A percentile compares a stretch with the other conserved stretches of the same genome.
Conservation (phyloP, 2,329 filamentous ascomycete species). For the Biscogniauxia marginata region DNA sequence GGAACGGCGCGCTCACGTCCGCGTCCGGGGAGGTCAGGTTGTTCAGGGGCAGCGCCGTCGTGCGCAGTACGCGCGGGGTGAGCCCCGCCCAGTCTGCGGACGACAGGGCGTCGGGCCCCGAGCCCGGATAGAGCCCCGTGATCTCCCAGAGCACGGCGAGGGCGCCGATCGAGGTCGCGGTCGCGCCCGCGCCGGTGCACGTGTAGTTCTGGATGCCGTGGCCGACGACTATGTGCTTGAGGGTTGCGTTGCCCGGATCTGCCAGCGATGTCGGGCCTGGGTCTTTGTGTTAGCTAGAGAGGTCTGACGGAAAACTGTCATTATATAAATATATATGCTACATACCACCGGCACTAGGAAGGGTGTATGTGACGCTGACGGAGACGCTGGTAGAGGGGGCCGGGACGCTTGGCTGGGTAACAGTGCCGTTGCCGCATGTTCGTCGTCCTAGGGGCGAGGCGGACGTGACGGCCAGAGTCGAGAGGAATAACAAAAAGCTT, state of each 20-base stretch:
- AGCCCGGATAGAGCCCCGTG: constrained; percentile 49
- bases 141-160: constrained; percentile 61
- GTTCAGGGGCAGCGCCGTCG: constrained; percentile 47
- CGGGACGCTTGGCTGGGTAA: constrained; percentile 1
- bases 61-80: constrained; percentile 40
- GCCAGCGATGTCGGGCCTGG: constrained; percentile 43
- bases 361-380: constrained; percentile 25
- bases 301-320: neutral
- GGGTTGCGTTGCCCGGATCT: constrained; percentile 36
- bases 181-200: constrained; percentile 41
- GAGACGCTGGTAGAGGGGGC: constrained; percentile 10
- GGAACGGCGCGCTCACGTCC: constrained; percentile 42
- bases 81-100: constrained; percentile 40
- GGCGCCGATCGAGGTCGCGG: constrained; percentile 48
- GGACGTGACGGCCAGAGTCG: constrained; percentile 25
- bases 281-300: constrained; percentile 2
- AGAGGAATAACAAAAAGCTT: constrained; percentile 25
- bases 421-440: constrained; percentile 11
- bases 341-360: constrained; percentile 42
- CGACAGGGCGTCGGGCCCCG: constrained; percentile 37
- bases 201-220: constrained; percentile 71
- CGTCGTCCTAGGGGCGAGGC: constrained; percentile 27
- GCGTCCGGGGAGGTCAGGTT: constrained; percentile 32
- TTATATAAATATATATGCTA: no score
- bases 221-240: constrained; percentile 59